Base-by-base conservation (phyloP, 257 asterid genomes). In the Marsdenia floribunda region DNA sequence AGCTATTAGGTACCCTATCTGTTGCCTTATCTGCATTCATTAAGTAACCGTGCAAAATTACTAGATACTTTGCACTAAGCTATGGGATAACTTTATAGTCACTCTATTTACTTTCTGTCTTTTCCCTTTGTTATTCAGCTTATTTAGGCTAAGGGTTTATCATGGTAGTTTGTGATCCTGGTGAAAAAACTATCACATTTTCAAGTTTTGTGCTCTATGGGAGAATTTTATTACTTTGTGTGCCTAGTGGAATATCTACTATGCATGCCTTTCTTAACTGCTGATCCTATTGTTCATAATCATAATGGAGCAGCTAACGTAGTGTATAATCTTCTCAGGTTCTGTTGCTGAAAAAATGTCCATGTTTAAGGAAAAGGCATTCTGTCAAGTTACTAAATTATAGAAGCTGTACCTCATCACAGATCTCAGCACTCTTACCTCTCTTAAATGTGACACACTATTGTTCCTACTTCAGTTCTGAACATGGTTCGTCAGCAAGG, bases 321-420 rank as follows among this genome's bases (percentile, higher is more conserved):
- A 70, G 75, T 75, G 26, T 83, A 73, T 79, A 33, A 69, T 81
- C 82, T 83, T 70, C 66, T 78, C 97, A 93, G 98, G 97, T 89
- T 44, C 83, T 87, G 86, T 85, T 89, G 69, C 85, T 91, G 86
- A 86, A 78, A 81, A 83, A 82, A 80, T 89, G 88, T 86, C 87
- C 97, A 44, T 82, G 90, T 63, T 77, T 88, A 76, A 80, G 96
- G 86, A 84, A 76, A 80, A 78, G 88, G 37, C 85, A 88, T 72
- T 82, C 88, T 53, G 74, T 84, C 80, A 83, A 90, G 78, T 77
- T 87, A 72, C 82, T 82, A 64, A 80, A 84, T 77, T 80, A 85
- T 54, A 82, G 94, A 83, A 83, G 88, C 79, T 85, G 90, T 78
- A 83, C 92, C 29, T 90, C 96, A 8, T 83, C 83, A 14, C 83